These are phyloP conservation scores for Nakazawaea molendinolei DNA, from an alignment of 805 yeast genomes.

Conservation along the genomic window DNA sequence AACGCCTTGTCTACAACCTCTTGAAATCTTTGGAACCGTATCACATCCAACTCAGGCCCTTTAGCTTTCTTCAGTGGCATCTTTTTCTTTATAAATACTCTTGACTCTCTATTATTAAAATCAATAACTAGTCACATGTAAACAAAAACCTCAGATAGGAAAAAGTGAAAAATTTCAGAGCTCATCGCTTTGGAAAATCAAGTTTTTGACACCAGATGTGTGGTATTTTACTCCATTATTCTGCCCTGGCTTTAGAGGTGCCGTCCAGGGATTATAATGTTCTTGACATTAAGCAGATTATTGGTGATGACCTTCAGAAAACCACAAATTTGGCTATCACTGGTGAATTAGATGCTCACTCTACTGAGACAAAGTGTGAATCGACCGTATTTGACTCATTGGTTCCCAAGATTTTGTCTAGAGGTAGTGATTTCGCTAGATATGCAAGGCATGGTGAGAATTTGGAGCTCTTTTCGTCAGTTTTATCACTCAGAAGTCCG, in stretches of 20 bases:
- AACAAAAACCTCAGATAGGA: background rate
- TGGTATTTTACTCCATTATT: slow-evolving; percentile 42
- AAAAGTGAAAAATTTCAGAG: background rate
- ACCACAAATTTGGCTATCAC: too few species aligned
- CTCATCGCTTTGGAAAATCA: background rate
- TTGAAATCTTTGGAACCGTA: slow-evolving; percentile 26
- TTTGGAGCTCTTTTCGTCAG: slow-evolving; percentile 54
- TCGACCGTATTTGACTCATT: slow-evolving; percentile 19
- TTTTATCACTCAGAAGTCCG: slow-evolving; percentile 75
- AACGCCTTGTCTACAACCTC: slow-evolving; percentile 29
- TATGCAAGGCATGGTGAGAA: slow-evolving; percentile 18
- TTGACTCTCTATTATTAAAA: background rate
- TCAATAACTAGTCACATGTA: background rate
- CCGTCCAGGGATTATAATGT: slow-evolving; percentile 10
- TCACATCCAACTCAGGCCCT: slow-evolving; percentile 8
- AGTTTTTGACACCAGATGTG: slow-evolving; percentile 33
- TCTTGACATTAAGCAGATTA: slow-evolving; percentile 10
- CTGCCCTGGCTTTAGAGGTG: slow-evolving; percentile 5
- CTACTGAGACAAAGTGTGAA: slow-evolving; percentile 14
- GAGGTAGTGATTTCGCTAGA: slow-evolving; percentile 60
- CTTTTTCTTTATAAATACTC: background rate
- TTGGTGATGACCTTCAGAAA: slow-evolving; percentile 9
- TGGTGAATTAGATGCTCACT: too few species aligned
- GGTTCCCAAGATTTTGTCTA: slow-evolving; percentile 37
- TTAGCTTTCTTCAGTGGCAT: slow-evolving; percentile 7